Evolutionary conservation across 371 early-diverging fungal species (phyloP).

Genomic region (Coemansia sp.): DNA sequence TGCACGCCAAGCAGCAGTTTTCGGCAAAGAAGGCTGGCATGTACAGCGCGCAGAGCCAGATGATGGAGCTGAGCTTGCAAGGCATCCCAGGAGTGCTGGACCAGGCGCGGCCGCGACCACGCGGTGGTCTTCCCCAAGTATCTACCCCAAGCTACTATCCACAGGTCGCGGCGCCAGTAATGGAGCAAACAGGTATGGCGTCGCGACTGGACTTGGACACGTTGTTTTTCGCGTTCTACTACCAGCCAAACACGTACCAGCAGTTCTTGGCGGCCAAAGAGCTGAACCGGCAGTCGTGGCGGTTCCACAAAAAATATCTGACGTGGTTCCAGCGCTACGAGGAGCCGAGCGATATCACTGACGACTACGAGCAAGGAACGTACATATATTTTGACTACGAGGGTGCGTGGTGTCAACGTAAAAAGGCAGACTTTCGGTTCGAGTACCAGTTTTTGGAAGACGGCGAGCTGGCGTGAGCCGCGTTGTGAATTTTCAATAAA

Average conservation of each 20-base stretch:
- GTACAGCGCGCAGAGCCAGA: slow-evolving; percentile 43
- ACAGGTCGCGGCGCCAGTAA: slow-evolving; percentile 73
- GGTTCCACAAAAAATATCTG: slow-evolving; percentile 97
- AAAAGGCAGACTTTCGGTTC: slow-evolving; percentile 94
- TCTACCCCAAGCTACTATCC: slow-evolving; percentile 89
- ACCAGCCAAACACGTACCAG: slow-evolving; percentile 92
- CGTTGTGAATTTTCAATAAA: background rate
- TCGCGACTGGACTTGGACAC: slow-evolving; percentile 96
- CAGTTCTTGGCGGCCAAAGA: slow-evolving; percentile 97
- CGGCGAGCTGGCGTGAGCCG: slow-evolving; percentile 53
- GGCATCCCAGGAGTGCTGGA: slow-evolving; percentile 47
- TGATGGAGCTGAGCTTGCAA: slow-evolving; percentile 49
- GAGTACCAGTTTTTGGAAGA: slow-evolving; percentile 88
- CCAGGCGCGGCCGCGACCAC: slow-evolving; percentile 60
- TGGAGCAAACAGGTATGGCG: slow-evolving; percentile 77
- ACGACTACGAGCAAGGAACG: slow-evolving; percentile 97
- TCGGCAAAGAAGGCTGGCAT: slow-evolving; percentile 20
- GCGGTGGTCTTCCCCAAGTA: slow-evolving; percentile 73
- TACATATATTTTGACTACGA: slow-evolving; percentile 99
- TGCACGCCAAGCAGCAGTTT: slow-evolving; percentile 48
- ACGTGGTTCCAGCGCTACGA: slow-evolving; percentile 99
- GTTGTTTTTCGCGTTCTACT: slow-evolving; percentile 98
- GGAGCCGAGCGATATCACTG: slow-evolving; percentile 95
- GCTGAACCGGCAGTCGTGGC: slow-evolving; percentile 96
- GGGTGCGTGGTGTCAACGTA: slow-evolving; percentile 96